A percentile compares a stretch with the other conserved stretches of the same genome.
Evolutionary conservation across 169 alveolate genomes (phyloP).

Genomic region (Eimeria acervulina): DNA sequence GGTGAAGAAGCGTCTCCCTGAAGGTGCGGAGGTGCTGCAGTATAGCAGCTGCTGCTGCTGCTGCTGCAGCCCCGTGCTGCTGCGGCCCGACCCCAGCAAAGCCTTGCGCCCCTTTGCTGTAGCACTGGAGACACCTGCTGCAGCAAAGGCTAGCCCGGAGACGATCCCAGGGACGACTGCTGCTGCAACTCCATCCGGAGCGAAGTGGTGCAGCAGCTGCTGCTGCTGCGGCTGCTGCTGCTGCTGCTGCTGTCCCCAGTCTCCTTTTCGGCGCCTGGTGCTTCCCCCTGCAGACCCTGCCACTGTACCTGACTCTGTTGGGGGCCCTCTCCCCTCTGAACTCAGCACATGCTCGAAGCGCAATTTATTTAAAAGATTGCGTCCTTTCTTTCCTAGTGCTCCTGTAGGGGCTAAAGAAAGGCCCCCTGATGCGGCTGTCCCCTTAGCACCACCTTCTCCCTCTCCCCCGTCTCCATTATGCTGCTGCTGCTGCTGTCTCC

Average conservation of each 20-base stretch:
- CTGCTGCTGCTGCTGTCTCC: background rate
- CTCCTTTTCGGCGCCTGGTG: background rate
- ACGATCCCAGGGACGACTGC: background rate
- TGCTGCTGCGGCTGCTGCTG: constrained; percentile 48
- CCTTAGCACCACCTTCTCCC: background rate
- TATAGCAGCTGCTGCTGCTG: background rate
- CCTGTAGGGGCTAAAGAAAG: background rate
- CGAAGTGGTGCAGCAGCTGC: constrained; percentile 23
- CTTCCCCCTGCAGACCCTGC: background rate
- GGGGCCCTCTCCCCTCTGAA: constrained; percentile 4
- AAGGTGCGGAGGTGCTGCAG: background rate
- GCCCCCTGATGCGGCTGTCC: background rate
- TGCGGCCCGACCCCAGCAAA: constrained; percentile 18
- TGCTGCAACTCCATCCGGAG: background rate
- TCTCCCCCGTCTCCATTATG: background rate
- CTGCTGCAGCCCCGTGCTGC: background rate
- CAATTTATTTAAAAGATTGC: background rate
- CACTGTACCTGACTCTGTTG: background rate
- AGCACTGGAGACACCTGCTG: constrained; percentile 31
- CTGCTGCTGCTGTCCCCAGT: constrained; percentile 29
- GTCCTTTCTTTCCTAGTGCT: background rate
- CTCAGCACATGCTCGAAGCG: constrained; percentile 1
- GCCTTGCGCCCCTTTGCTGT: constrained; percentile 1
- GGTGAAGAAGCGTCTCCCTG: background rate
- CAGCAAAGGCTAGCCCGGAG: constrained; percentile 28